phyloP scores from a whole-genome alignment of 441 rosid genomes.

The Breynia disticha region DNA sequence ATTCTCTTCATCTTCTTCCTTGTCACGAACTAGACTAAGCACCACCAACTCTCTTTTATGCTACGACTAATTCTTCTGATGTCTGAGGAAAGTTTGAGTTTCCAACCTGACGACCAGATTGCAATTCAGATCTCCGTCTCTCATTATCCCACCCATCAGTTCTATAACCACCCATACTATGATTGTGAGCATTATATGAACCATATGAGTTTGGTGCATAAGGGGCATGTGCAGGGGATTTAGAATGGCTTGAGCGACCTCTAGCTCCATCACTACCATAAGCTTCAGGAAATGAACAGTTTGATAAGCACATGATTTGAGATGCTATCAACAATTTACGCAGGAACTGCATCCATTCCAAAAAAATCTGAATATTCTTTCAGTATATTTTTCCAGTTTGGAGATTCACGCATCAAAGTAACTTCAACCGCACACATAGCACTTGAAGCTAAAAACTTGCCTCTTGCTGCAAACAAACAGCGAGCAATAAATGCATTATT shows the following conservation, averaged over 20 bases:
- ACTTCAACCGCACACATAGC: conserved; percentile 52
- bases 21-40: conserved; percentile 62
- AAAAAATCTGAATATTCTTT: no score
- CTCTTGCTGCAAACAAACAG: conserved; percentile 74
- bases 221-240: conserved; percentile 67
- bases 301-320: conserved; percentile 61
- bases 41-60: conserved; percentile 66
- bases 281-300: conserved; percentile 92
- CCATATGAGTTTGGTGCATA: conserved; percentile 60
- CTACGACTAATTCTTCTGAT: conserved; percentile 64
- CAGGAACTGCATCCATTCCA: conserved; percentile 41
- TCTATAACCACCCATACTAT: conserved; percentile 53
- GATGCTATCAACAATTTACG: conserved; percentile 43
- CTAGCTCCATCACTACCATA: conserved; percentile 91
- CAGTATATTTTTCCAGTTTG: conserved; percentile 37
- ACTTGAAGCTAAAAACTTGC: conserved; percentile 85
- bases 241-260: conserved; percentile 75
- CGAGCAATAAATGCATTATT: conserved; percentile 30
- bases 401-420: conserved; percentile 36
- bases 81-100: conserved; percentile 51
- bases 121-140: conserved; percentile 55
- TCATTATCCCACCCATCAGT: conserved; percentile 66
- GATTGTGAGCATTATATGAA: conserved; percentile 67
- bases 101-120: conserved; percentile 55
- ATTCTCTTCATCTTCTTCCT: conserved; percentile 94